Conservation (phyloP, 2,329 filamentous ascomycete genomes). For the Sporothrix variecibatus region DNA sequence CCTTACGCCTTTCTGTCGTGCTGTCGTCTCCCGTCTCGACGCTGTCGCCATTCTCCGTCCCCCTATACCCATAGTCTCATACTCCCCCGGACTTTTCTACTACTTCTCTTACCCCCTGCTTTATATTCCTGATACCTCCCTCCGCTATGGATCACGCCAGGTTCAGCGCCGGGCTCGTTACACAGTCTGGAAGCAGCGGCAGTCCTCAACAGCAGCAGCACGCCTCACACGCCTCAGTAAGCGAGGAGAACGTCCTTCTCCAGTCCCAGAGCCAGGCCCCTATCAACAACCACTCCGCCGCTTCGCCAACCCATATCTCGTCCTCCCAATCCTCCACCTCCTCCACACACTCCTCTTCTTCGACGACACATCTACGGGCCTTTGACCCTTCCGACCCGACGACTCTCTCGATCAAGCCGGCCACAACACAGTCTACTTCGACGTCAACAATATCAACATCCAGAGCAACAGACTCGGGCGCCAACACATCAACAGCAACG, state of each 20-base stretch:
- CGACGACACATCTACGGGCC: constrained; percentile 23
- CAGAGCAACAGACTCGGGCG: background rate
- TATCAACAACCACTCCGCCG: background rate
- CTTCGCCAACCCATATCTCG: constrained; percentile 7
- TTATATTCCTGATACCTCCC: constrained; percentile 2
- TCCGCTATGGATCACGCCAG: constrained; percentile 30
- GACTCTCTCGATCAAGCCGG: constrained; percentile 24
- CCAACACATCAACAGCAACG: constrained; percentile 2
- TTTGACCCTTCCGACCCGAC: constrained; percentile 27
- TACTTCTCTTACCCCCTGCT: background rate
- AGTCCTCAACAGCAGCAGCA: constrained; percentile 13
- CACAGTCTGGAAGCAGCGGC: constrained; percentile 14
- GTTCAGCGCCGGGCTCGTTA: constrained; percentile 22
- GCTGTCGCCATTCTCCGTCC: background rate
- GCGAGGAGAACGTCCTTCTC: background rate
- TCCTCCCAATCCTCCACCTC: constrained; percentile 18
- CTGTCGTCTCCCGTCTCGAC: constrained; percentile 11
- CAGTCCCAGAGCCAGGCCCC: background rate
- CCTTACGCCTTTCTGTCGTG: background rate
- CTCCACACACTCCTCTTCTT: constrained; percentile 7
- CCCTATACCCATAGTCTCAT: background rate
- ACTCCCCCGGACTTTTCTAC: background rate
- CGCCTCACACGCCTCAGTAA: constrained; percentile 21
- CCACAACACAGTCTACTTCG: background rate
- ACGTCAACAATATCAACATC: background rate